Percentiles rank a stretch among this genome's conserved stretches.
Conservation (phyloP, 2,329 filamentous ascomycete genomes). For the Calonectria hawksworthii region DNA sequence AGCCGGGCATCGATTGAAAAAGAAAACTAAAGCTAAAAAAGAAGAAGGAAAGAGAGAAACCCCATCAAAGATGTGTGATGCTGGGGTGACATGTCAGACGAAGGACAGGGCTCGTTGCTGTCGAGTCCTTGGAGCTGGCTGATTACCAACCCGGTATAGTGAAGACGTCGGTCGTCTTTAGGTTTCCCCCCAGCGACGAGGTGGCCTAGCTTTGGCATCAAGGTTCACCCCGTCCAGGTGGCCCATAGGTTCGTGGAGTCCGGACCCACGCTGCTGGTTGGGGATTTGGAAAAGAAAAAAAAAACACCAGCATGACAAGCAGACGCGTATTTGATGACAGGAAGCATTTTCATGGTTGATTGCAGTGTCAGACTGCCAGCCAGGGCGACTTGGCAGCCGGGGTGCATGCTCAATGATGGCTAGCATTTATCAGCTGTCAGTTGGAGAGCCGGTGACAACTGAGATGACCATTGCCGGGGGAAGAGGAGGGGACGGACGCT, state of each 20-base stretch:
- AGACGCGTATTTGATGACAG: slow-evolving; percentile 8
- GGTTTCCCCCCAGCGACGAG: slow-evolving; percentile 26
- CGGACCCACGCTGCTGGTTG: slow-evolving; percentile 28
- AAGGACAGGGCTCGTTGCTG: slow-evolving; percentile 18
- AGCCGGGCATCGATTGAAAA: slow-evolving; percentile 21
- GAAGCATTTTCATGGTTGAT: background rate
- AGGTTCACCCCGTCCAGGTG: slow-evolving; percentile 33
- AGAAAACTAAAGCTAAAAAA: slow-evolving; percentile 17
- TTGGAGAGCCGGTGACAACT: slow-evolving; percentile 25
- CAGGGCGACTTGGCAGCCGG: slow-evolving; percentile 21
- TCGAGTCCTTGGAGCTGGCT: slow-evolving; percentile 22
- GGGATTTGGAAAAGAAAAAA: slow-evolving; percentile 26
- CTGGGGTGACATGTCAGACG: slow-evolving; percentile 27
- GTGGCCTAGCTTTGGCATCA: slow-evolving; percentile 28
- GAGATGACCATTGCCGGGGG: slow-evolving; percentile 25
- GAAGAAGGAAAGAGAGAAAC: slow-evolving; percentile 11
- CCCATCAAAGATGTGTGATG: slow-evolving; percentile 28
- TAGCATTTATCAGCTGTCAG: slow-evolving; percentile 26
- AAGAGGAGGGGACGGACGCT: slow-evolving; percentile 2
- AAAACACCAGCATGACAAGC: slow-evolving; percentile 10
- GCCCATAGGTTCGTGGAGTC: slow-evolving; percentile 29
- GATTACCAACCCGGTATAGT: slow-evolving; percentile 31
- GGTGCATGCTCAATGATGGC: slow-evolving; percentile 17
- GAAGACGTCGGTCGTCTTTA: slow-evolving; percentile 29
- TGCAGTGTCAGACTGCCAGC: slow-evolving; percentile 14